A percentile compares a stretch with the other conserved stretches of the same genome.
Evolutionary conservation across 225 moss, liverwort and hornwort genomes (phyloP).

Genomic region (Polytrichum formosum): DNA sequence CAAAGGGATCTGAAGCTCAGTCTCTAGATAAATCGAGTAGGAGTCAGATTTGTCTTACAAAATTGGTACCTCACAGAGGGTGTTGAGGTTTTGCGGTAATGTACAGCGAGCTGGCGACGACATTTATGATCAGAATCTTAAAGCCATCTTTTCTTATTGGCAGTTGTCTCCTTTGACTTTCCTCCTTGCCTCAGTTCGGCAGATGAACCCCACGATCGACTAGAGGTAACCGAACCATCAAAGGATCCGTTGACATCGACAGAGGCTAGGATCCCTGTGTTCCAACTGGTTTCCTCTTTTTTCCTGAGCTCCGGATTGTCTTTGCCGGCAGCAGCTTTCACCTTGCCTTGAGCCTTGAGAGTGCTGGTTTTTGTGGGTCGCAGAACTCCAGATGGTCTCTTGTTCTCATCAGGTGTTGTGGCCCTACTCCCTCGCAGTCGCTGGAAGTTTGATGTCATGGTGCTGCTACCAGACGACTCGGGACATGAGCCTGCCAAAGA

Average conservation of each 20-base stretch:
- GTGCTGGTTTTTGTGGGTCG: slow-evolving; percentile 48
- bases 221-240: slow-evolving; percentile 31
- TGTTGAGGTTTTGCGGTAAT: slow-evolving; percentile 14
- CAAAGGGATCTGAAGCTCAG: no score
- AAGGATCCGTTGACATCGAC: slow-evolving; percentile 42
- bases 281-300: slow-evolving; percentile 36
- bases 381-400: slow-evolving; percentile 27
- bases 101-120: slow-evolving; percentile 19
- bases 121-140: slow-evolving; percentile 9
- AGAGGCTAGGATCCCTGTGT: slow-evolving; percentile 41
- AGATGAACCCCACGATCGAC: slow-evolving; percentile 35
- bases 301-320: slow-evolving; percentile 13
- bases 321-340: slow-evolving; percentile 19
- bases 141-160: slow-evolving; percentile 42
- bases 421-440: slow-evolving; percentile 26
- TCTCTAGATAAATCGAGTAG: no score
- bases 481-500: slow-evolving; percentile 24
- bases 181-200: slow-evolving; percentile 33
- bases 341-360: slow-evolving; percentile 33
- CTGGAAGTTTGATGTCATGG: slow-evolving; percentile 24
- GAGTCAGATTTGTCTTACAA: slow-evolving; percentile 9
- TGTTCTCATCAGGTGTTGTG: slow-evolving; percentile 44
- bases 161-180: slow-evolving; percentile 38
- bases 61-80: slow-evolving; percentile 10
- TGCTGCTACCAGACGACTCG: slow-evolving; percentile 55